phyloP scores from a whole-genome alignment of 371 early-diverging fungal genomes.

The Mucor piriformis region DNA sequence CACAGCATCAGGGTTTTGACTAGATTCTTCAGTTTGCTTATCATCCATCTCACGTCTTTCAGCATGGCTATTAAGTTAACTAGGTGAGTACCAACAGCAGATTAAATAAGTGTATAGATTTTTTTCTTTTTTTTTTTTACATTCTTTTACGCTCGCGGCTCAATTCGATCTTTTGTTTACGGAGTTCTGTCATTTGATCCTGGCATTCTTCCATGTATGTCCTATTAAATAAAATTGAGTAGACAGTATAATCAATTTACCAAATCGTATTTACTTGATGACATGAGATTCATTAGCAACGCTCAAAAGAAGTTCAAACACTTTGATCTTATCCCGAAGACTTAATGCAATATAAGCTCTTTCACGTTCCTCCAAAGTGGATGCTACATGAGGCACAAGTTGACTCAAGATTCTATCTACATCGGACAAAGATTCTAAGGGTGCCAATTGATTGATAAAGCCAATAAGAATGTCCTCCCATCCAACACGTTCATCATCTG shows the following conservation, averaged over 20 bases:
- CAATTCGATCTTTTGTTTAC: slow-evolving; percentile 69
- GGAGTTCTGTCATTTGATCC: slow-evolving; percentile 64
- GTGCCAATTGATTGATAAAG: slow-evolving; percentile 53
- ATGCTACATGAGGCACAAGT: slow-evolving; percentile 46
- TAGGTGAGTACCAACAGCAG: no score
- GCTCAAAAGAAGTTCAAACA: slow-evolving; percentile 55
- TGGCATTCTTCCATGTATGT: slow-evolving; percentile 72
- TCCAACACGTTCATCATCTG: slow-evolving; percentile 40
- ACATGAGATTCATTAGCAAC: slow-evolving; percentile 49
- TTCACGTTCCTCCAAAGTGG: slow-evolving; percentile 51
- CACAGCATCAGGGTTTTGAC: slow-evolving; percentile 8
- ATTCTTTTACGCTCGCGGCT: slow-evolving; percentile 63
- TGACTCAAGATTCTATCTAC: slow-evolving; percentile 53
- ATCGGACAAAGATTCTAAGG: slow-evolving; percentile 46
- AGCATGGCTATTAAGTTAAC: slow-evolving; percentile 31
- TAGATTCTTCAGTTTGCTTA: slow-evolving; percentile 27
- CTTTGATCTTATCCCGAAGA: slow-evolving; percentile 50
- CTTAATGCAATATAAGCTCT: slow-evolving; percentile 45
- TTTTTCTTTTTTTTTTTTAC: no score
- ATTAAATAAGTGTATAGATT: no score
- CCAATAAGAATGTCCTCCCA: slow-evolving; percentile 56
- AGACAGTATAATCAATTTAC: no score
- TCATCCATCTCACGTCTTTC: slow-evolving; percentile 44
- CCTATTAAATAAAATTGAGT: slow-evolving; percentile 23
- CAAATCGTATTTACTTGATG: slow-evolving; percentile 51